Conservation (phyloP, 148 eudicot genomes). For the Camellia japonica region DNA sequence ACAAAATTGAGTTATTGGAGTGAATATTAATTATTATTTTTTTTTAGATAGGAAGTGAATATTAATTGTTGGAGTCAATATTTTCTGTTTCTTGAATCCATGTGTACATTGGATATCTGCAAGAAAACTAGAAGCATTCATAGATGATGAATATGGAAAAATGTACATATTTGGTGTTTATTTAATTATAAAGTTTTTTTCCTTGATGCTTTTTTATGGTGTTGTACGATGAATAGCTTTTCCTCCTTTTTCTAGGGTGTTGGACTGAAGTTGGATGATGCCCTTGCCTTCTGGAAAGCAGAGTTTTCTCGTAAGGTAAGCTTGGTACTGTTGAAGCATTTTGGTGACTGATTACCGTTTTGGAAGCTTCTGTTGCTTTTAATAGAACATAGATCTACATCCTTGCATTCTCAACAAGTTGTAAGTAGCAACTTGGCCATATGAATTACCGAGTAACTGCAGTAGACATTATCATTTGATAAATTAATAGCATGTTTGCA, state of each 20-base stretch:
- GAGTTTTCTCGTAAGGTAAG: constrained; percentile 89
- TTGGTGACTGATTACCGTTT: background rate
- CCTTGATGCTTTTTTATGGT: background rate
- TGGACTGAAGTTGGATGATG: constrained; percentile 93
- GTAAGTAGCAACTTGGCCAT: background rate
- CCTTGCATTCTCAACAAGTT: constrained; percentile 8
- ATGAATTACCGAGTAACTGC: background rate
- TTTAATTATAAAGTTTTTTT: background rate
- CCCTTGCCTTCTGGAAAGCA: constrained; percentile 91
- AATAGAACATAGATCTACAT: background rate
- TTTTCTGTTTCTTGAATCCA: background rate
- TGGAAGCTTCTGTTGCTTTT: background rate
- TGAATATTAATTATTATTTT: background rate
- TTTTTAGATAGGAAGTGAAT: background rate
- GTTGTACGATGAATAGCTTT: background rate
- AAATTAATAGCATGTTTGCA: background rate
- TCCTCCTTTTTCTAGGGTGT: constrained; percentile 56
- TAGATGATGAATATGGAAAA: background rate
- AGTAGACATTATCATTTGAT: background rate
- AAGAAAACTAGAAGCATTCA: background rate
- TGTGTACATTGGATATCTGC: background rate
- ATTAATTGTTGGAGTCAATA: background rate
- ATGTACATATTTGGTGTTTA: background rate
- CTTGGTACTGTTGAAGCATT: constrained; percentile 12
- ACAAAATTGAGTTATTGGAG: background rate